Base-by-base conservation (phyloP, 805 yeast species). In the Cyberlindnera mississippiensis region DNA sequence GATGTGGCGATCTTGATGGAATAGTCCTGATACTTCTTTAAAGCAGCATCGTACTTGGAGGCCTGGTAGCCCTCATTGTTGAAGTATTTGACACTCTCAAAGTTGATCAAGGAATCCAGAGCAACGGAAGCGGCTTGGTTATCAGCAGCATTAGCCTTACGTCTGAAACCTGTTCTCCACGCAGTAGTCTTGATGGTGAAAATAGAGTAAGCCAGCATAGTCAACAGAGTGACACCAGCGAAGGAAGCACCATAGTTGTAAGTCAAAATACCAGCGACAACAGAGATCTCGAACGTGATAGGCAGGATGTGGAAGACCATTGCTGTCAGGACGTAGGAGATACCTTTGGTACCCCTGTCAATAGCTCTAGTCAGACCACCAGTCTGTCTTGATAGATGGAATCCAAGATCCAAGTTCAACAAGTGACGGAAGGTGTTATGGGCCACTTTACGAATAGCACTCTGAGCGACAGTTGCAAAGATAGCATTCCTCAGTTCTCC, bases 291-390 rank as follows among this genome's bases (percentile, higher is more conserved):
- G 59, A 93, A 85, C 3, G 95, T 74, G 31, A 91, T 85, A 8
- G 99, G 99, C 27, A 91, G 69, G 28, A 93, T 90, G 61, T 93
- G 98, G 69, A 93, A 91, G n/a, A 93, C 96, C 96, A 91, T 86
- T 2, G 98, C 96, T 28, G 86, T 80, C 35, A 93, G 68, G 5
- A 93, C 97, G 54, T 85, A 90, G 11, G 95, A 82, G 40, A 93
- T 91, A 68, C 99, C 99, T 55, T 93, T 91, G 1, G 98, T 91
- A 62, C 99, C 99, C 50, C 99, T 72, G 57, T 93, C 99, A 56
- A 93, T 93, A 2, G 98, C 98, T 47, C 99, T 72, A 0, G 97
- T 91, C 27, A 93, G 65, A 0, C 96, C 98, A 51, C 99, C 99
- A 0, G 99, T 93, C 62, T 93, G 98, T 52, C 90, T 73, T 10